Base-by-base conservation (phyloP, 768 basidiomycete species). In the Phallus indusiatus region DNA sequence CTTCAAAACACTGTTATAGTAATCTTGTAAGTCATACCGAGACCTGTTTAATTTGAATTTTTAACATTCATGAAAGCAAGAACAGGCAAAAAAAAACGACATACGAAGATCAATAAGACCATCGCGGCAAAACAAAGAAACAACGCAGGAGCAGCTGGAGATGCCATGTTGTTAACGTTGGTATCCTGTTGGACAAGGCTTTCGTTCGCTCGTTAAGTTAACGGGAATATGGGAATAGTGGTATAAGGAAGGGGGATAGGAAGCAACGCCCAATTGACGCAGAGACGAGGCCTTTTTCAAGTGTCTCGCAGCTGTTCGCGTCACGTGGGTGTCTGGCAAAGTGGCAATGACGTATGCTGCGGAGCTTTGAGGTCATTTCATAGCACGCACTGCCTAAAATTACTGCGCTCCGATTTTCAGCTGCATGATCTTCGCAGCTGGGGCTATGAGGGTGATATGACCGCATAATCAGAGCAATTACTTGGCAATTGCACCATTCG, bases 111-210 rank as follows among this genome's bases (percentile, higher is more conserved):
- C 47, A 90, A 81, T 22, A 88, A 75, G 7, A 82, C 79, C 68
- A 81, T 82, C 0, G 87, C 90, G 11, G 80, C 78, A 66, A 89
- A 85, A 69, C 81, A 82, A 64, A 88, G 78, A 65, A 90, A 78
- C 59, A 90, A 72, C 33, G 87, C 88, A 63, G 86, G 86, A 33
- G 86, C 85, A 63, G 83, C 76, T 54, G 78, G 76, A 64, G 82
- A 79, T 51, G 77, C 74, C 81, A 83, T 80, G 6, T 57, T 56
- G 37, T 60, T 1, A 62, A 47, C 47, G 9, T 60, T 46, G 53
- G 49, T 51, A 22, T 51, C 20, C 47, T n/a, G n/a, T 48, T 7
- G 28, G 7, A 28, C 28, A 28, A 28, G 7, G n/a, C n/a, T 28
- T 7, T 3, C 28, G 28, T 28, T 28, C 28, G 28, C 7, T 28